Percentiles rank a stretch among this genome's conserved stretches.
phyloP scores from a whole-genome alignment of 306 rosid species.

The Begonia peltatifolia region DNA sequence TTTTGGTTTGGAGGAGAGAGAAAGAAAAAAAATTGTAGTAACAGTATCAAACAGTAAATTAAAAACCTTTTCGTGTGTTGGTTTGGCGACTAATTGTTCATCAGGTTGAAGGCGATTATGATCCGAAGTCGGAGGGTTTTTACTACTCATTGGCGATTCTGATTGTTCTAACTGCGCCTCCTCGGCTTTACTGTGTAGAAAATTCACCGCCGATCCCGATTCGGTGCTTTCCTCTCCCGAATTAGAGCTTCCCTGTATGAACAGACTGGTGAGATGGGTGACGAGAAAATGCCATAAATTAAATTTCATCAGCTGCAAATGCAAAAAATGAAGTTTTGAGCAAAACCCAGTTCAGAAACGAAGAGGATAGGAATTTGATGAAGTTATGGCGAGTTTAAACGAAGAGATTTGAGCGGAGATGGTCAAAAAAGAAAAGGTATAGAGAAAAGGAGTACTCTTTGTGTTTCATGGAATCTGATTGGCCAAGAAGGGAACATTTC shows the following conservation, averaged over 20 bases:
- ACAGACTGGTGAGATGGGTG: neutral
- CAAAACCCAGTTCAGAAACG: neutral
- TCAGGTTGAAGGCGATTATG: constrained; percentile 40
- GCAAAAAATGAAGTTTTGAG: too few relatives aligned
- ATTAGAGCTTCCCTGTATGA: constrained; percentile 56
- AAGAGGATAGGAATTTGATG: neutral
- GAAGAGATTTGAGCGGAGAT: neutral
- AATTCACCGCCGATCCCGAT: constrained; percentile 68
- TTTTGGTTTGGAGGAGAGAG: neutral
- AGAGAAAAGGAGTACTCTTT: constrained; percentile 26
- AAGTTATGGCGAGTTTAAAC: neutral
- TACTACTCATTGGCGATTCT: constrained; percentile 64
- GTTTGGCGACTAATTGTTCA: constrained; percentile 49
- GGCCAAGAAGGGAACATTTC: constrained; percentile 99
- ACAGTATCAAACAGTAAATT: neutral
- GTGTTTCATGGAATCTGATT: constrained; percentile 69
- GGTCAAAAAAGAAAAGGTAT: neutral
- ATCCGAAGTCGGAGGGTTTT: constrained; percentile 19
- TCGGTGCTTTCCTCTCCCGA: constrained; percentile 85
- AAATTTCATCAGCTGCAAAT: neutral
- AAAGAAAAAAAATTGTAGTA: neutral
- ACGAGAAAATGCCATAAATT: neutral
- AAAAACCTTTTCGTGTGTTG: constrained; percentile 54
- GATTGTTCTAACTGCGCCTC: constrained; percentile 31
- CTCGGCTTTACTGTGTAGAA: constrained; percentile 39